Base-by-base conservation (phyloP, 140 eudicot species). In the Ambrosia hybrid region DNA sequence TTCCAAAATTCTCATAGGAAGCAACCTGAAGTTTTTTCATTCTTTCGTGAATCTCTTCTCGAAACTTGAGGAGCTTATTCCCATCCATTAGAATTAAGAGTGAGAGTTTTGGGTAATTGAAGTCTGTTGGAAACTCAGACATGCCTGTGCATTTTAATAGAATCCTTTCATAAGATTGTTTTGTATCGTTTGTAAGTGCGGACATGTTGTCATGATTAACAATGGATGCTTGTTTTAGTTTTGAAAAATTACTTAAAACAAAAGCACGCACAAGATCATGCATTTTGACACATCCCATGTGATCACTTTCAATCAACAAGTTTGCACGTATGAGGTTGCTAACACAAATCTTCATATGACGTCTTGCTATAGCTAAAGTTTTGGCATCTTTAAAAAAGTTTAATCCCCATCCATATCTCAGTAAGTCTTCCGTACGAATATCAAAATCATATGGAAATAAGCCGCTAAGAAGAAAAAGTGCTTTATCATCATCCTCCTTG, bases 221-320 rank as follows among this genome's bases (percentile, higher is more conserved):
- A 65, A 76, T 11, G 15, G 70, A 65, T 4, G 57, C 58, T 41
- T 65, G 70, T 16, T 65, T 65, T 12, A n/a, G 37, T 41, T 65
- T 39, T 12, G 80, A 9, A n/a, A n/a, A n/a, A n/a, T n/a, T n/a
- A n/a, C n/a, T n/a, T n/a, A n/a, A n/a, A n/a, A n/a, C n/a, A n/a
- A 64, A 64, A 65, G 53, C 70, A 7, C 70, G 70, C 15, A 65
- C 51, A 33, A 65, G 70, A 43, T 65, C 70, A 65, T 65, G 70
- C 70, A 65, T 65, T 39, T 15, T 65, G 37, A 65, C 70, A 65
- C 53, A 65, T 65, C 70, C 70, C 5, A 3, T 9, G 3, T 3
- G n/a, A 9, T 65, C 70, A 16, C 70, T 65, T 65, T 43, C 8
- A 4, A 3, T 65, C 55, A 65, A 37, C 30, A 63, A 37, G 68